Percentiles rank a stretch among this genome's conserved stretches.
phyloP scores from a whole-genome alignment of 495 filamentous ascomycete species.

The Podospora fimiseda region DNA sequence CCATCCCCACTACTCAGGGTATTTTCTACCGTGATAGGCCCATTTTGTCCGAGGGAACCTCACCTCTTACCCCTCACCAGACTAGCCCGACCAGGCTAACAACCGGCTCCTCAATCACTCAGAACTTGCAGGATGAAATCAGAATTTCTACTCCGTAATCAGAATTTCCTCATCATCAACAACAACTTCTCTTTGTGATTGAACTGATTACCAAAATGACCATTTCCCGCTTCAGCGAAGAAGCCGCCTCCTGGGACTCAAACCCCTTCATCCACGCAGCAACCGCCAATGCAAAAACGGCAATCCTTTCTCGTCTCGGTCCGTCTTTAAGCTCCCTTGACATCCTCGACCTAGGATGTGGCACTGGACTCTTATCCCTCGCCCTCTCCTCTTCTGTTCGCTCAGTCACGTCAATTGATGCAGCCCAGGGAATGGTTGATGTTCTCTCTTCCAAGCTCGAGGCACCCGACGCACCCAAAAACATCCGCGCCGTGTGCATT shows the following conservation, averaged over 20 bases:
- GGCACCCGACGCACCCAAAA: constrained; percentile 7
- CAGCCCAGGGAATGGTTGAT: constrained; percentile 47
- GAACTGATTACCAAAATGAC: constrained; percentile 9
- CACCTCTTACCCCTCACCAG: no score
- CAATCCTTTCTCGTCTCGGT: constrained; percentile 24
- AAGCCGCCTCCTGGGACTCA: constrained; percentile 35
- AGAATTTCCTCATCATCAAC: no score
- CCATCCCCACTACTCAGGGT: no score
- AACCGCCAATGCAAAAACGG: constrained; percentile 23
- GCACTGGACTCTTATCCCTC: constrained; percentile 49
- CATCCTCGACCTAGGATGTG: constrained; percentile 53
- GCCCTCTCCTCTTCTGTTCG: constrained; percentile 36
- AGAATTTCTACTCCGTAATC: no score
- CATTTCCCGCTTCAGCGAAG: constrained; percentile 35
- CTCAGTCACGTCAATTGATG: constrained; percentile 44
- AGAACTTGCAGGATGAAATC: no score
- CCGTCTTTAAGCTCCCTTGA: constrained; percentile 18
- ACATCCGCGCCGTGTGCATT: constrained; percentile 15
- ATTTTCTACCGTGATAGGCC: no score
- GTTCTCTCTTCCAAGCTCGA: constrained; percentile 38
- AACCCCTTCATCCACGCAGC: constrained; percentile 32
- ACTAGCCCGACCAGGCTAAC: no score
- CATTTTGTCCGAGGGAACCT: no score
- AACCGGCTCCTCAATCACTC: no score
- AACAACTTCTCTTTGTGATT: no score